Percentiles rank a stretch among this genome's conserved stretches.
Evolutionary conservation across 768 basidiomycete species (phyloP).

Genomic region (Serendipita indica): DNA sequence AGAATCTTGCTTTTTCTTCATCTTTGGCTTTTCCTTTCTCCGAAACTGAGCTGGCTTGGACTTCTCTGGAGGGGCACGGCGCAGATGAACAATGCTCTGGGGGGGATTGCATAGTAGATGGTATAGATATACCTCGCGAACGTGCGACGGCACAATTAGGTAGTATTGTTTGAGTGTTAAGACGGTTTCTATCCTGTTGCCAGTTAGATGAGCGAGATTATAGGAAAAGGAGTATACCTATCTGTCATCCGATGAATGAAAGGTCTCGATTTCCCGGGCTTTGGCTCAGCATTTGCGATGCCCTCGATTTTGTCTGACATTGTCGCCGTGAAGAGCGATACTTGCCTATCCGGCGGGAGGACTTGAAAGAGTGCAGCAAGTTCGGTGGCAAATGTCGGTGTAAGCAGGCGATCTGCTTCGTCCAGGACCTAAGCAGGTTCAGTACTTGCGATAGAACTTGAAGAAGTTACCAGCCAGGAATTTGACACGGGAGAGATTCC

Average conservation of each 20-base stretch:
- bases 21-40: slow-evolving; percentile 11
- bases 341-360: slow-evolving; percentile 80
- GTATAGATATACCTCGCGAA: slow-evolving; percentile 84
- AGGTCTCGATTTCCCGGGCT: slow-evolving; percentile 69
- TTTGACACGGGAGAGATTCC: slow-evolving; percentile 72
- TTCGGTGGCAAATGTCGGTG: slow-evolving; percentile 78
- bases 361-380: slow-evolving; percentile 58
- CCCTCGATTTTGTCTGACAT: slow-evolving; percentile 74
- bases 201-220: slow-evolving; percentile 12
- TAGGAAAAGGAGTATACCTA: slow-evolving; percentile 32
- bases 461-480: slow-evolving; percentile 46
- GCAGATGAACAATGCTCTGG: slow-evolving; percentile 52
- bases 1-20: background rate
- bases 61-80: slow-evolving; percentile 45
- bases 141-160: slow-evolving; percentile 84
- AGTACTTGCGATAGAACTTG: background rate
- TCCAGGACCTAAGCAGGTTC: slow-evolving; percentile 56
- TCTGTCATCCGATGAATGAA: slow-evolving; percentile 72
- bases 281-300: slow-evolving; percentile 54
- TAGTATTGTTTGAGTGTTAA: slow-evolving; percentile 77
- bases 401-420: slow-evolving; percentile 88
- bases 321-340: slow-evolving; percentile 93
- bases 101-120: slow-evolving; percentile 82
- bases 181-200: slow-evolving; percentile 70
- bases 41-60: slow-evolving; percentile 1